These are phyloP conservation scores for Fusarium nelsonii DNA, from an alignment of 2,329 filamentous ascomycete species.

Conservation along the genomic window DNA sequence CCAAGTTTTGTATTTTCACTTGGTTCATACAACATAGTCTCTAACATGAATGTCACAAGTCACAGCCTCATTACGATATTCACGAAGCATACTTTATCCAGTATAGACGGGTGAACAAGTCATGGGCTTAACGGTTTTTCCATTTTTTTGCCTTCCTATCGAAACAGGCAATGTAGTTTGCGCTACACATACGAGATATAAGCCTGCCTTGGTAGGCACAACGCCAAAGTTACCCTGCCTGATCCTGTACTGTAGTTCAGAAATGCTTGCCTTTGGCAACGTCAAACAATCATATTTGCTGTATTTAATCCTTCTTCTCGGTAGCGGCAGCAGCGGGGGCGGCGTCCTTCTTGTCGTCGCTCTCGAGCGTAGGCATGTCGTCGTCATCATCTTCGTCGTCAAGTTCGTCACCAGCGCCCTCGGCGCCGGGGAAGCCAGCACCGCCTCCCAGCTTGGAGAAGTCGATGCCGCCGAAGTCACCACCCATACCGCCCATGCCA, in stretches of 20 bases:
- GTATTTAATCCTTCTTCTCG: slow-evolving; percentile 55
- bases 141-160: slow-evolving; percentile 42
- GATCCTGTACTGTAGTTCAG: slow-evolving; percentile 40
- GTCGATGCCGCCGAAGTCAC: slow-evolving; percentile 88
- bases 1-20: too few species aligned
- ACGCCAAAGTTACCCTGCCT: slow-evolving; percentile 44
- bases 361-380: slow-evolving; percentile 87
- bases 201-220: slow-evolving; percentile 38
- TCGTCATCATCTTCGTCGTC: slow-evolving; percentile 75
- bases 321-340: slow-evolving; percentile 53
- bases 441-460: slow-evolving; percentile 87
- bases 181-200: slow-evolving; percentile 41
- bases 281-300: slow-evolving; percentile 34
- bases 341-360: slow-evolving; percentile 62
- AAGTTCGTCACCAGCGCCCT: slow-evolving; percentile 61
- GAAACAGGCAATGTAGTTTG: slow-evolving; percentile 39
- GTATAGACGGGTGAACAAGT: not conserved
- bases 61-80: not conserved
- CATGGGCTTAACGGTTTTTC: slow-evolving; percentile 39
- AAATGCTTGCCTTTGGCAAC: slow-evolving; percentile 38
- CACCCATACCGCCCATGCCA: slow-evolving; percentile 64
- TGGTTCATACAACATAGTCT: too few species aligned
- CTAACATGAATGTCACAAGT: not conserved
- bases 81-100: not conserved
- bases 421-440: slow-evolving; percentile 66